Conservation (phyloP, 352 stramenopile genomes). For the Globisporangium abappressorium region DNA sequence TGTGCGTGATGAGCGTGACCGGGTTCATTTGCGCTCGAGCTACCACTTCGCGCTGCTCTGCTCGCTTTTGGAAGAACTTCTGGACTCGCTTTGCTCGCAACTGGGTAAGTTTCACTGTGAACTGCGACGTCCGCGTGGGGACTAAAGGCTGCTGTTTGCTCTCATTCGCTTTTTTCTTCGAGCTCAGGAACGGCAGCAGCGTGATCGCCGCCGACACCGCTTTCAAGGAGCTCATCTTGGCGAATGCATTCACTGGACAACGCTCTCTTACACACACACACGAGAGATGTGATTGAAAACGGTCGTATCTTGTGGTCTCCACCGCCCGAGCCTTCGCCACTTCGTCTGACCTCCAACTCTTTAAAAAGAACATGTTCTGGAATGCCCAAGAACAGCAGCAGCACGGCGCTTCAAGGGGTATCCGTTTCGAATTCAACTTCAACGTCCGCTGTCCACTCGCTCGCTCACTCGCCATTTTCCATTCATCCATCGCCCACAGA, state of each 20-base stretch:
- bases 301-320: too few relatives aligned
- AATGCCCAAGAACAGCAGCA: neutral
- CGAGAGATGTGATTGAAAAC: neutral
- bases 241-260: neutral
- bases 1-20: conserved; percentile 6
- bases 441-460: neutral
- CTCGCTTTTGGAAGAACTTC: conserved; percentile 11
- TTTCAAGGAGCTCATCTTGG: conserved; percentile 1
- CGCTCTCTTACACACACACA: neutral
- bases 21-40: neutral
- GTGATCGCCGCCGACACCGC: conserved; percentile 7
- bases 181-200: conserved; percentile 8
- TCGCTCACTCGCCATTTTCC: too few relatives aligned
- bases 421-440: neutral
- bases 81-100: neutral
- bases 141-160: neutral
- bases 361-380: neutral
- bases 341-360: neutral
- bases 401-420: neutral
- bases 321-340: neutral
- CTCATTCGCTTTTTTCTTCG: conserved; percentile 1
- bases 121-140: neutral
- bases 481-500: too few relatives aligned
- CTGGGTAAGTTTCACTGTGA: neutral
- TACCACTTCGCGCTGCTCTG: conserved; percentile 9